phyloP scores from a whole-genome alignment of 1,139 yeast species.

The Taphrina betulina region DNA sequence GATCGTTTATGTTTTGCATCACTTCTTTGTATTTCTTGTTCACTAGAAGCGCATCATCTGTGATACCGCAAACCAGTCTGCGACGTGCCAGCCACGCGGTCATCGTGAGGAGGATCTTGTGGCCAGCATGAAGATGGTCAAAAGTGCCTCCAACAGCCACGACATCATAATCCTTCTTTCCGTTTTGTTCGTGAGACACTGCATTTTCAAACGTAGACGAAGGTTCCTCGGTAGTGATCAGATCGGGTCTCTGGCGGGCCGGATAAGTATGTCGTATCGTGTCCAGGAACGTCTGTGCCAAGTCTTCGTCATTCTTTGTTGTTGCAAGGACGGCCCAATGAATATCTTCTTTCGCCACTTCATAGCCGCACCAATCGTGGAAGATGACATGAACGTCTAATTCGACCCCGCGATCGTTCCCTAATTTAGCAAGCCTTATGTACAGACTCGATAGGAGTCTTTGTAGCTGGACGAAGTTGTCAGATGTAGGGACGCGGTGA shows the following conservation, averaged over 20 bases:
- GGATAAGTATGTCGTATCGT: not conserved
- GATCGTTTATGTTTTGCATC: slow-evolving; percentile 57
- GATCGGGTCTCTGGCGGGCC: not conserved
- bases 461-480: slow-evolving; percentile 1
- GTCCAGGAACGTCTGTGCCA: not conserved
- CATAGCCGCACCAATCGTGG: slow-evolving; percentile 26
- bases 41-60: slow-evolving; percentile 59
- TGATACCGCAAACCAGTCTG: slow-evolving; percentile 69
- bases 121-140: slow-evolving; percentile 96
- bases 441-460: not conserved
- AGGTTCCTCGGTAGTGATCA: not conserved
- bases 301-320: not conserved
- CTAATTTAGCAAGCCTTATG: not conserved
- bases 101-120: slow-evolving; percentile 75
- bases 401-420: not conserved
- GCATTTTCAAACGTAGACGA: not conserved
- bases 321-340: slow-evolving; percentile 4
- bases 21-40: slow-evolving; percentile 73
- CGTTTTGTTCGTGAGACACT: not conserved
- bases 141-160: slow-evolving; percentile 91
- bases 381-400: slow-evolving; percentile 4
- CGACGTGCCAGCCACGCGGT: slow-evolving; percentile 61
- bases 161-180: slow-evolving; percentile 7
- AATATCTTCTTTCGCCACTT: slow-evolving; percentile 18
- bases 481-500: too few relatives aligned